These are phyloP conservation scores for Meira nashicola DNA, from an alignment of 1,284 basidiomycete species.

Conservation along the genomic window DNA sequence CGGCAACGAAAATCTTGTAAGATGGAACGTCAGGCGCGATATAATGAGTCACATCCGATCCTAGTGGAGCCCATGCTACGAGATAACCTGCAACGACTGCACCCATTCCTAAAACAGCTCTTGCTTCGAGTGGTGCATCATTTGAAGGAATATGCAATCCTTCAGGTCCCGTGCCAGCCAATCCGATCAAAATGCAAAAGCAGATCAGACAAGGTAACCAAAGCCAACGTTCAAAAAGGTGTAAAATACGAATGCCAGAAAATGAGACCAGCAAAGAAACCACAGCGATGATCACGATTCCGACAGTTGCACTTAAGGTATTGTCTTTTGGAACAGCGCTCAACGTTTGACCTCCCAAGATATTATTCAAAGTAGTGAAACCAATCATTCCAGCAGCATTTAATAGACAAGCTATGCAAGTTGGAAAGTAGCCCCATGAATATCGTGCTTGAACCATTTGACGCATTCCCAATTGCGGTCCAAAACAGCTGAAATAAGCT, in stretches of 20 bases:
- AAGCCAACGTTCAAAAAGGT: slow-evolving; percentile 63
- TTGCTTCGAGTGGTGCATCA: slow-evolving; percentile 57
- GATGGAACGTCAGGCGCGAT: slow-evolving; percentile 56
- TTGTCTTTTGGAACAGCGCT: slow-evolving; percentile 51
- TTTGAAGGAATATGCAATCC: slow-evolving; percentile 57
- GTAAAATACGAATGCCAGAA: slow-evolving; percentile 71
- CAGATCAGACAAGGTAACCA: slow-evolving; percentile 75
- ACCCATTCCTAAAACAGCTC: slow-evolving; percentile 60
- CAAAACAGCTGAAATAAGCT: slow-evolving; percentile 49
- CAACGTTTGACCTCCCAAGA: slow-evolving; percentile 55
- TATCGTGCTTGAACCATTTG: slow-evolving; percentile 61
- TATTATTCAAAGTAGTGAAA: slow-evolving; percentile 62
- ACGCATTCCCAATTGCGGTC: slow-evolving; percentile 56
- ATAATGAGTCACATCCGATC: slow-evolving; percentile 52
- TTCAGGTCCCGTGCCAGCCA: slow-evolving; percentile 60
- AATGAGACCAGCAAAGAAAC: slow-evolving; percentile 75
- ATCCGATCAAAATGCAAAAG: slow-evolving; percentile 60
- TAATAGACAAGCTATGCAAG: slow-evolving; percentile 61
- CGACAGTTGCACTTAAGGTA: slow-evolving; percentile 59
- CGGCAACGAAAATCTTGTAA: slow-evolving; percentile 59
- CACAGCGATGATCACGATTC: slow-evolving; percentile 77
- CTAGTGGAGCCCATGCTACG: slow-evolving; percentile 56
- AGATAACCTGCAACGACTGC: slow-evolving; percentile 61
- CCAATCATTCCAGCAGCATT: slow-evolving; percentile 53
- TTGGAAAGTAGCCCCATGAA: slow-evolving; percentile 62